Conservation (phyloP, 1,139 yeast genomes). For the Pichia terricola region DNA sequence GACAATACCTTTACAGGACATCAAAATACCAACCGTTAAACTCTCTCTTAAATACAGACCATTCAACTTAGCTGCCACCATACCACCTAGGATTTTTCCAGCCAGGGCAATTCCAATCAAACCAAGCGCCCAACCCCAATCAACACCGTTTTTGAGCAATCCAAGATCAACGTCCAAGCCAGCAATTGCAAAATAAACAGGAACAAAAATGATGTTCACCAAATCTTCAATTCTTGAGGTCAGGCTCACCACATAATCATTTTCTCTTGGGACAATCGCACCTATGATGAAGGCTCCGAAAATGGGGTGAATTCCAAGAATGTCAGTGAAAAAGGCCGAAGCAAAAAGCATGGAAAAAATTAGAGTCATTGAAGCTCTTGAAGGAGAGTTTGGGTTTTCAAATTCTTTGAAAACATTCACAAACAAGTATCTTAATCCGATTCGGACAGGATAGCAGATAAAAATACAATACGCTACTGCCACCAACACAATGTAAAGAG, state of each 20-base stretch:
- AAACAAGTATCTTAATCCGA: slow-evolving; percentile 36
- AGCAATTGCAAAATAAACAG: slow-evolving; percentile 70
- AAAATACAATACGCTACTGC: slow-evolving; percentile 60
- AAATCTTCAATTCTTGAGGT: slow-evolving; percentile 72
- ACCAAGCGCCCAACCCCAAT: slow-evolving; percentile 71
- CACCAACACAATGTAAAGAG: slow-evolving; percentile 58
- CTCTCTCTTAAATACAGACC: slow-evolving; percentile 66
- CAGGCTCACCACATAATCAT: slow-evolving; percentile 56
- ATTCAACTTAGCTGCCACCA: slow-evolving; percentile 49
- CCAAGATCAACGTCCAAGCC: slow-evolving; percentile 66
- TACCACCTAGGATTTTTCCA: slow-evolving; percentile 61
- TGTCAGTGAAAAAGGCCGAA: slow-evolving; percentile 70
- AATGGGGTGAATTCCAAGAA: slow-evolving; percentile 58
- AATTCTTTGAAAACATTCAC: slow-evolving; percentile 29
- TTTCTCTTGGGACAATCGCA: slow-evolving; percentile 66
- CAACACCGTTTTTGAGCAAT: slow-evolving; percentile 48
- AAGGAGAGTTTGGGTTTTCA: slow-evolving; percentile 50
- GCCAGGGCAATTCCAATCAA: slow-evolving; percentile 55
- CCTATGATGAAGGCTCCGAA: slow-evolving; percentile 80
- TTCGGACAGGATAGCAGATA: slow-evolving; percentile 46
- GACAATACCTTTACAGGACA: slow-evolving; percentile 84
- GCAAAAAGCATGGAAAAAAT: slow-evolving; percentile 43
- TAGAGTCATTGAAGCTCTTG: slow-evolving; percentile 50
- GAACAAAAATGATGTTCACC: slow-evolving; percentile 59
- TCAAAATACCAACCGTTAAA: slow-evolving; percentile 65